Percentiles rank a stretch among this genome's conserved stretches.
Evolutionary conservation across 2,329 filamentous ascomycete genomes (phyloP).

Genomic region (Phaeoacremonium minimum): DNA sequence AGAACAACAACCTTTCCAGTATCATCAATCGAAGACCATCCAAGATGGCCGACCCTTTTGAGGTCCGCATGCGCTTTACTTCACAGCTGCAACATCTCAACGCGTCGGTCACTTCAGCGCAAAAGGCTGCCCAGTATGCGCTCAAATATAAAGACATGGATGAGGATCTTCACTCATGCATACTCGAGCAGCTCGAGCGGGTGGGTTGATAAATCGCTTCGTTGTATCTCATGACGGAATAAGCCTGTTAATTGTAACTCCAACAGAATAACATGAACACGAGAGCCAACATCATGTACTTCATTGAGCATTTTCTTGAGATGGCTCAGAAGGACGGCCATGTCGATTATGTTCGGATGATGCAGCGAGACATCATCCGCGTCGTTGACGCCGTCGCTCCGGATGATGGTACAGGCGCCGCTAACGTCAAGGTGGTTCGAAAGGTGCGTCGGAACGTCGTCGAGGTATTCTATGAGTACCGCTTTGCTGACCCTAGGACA

Average conservation of each 20-base stretch:
- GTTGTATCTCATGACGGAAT: background rate
- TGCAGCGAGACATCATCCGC: constrained; percentile 86
- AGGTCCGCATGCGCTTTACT: constrained; percentile 97
- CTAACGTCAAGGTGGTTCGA: constrained; percentile 89
- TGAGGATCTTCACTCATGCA: constrained; percentile 95
- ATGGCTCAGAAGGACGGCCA: constrained; percentile 73
- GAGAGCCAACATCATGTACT: constrained; percentile 98
- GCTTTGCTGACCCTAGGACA: constrained; percentile 18
- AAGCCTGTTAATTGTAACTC: too few species aligned
- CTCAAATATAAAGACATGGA: constrained; percentile 92
- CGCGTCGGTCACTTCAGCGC: constrained; percentile 81
- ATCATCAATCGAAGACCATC: too few species aligned
- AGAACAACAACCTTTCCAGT: too few species aligned
- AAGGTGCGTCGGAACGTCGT: constrained; percentile 62
- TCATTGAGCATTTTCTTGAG: constrained; percentile 92
- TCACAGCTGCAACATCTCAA: constrained; percentile 84
- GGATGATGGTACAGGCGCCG: constrained; percentile 78
- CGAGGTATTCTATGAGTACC: too few species aligned
- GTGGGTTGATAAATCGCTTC: constrained; percentile 36
- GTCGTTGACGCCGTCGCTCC: constrained; percentile 92
- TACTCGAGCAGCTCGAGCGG: constrained; percentile 88
- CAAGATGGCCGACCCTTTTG: constrained; percentile 77
- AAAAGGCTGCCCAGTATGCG: constrained; percentile 92
- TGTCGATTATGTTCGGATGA: constrained; percentile 83
- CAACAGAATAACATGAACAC: constrained; percentile 88